Evolutionary conservation across 148 eudicot species (phyloP).

Genomic region (Rheum nobile): DNA sequence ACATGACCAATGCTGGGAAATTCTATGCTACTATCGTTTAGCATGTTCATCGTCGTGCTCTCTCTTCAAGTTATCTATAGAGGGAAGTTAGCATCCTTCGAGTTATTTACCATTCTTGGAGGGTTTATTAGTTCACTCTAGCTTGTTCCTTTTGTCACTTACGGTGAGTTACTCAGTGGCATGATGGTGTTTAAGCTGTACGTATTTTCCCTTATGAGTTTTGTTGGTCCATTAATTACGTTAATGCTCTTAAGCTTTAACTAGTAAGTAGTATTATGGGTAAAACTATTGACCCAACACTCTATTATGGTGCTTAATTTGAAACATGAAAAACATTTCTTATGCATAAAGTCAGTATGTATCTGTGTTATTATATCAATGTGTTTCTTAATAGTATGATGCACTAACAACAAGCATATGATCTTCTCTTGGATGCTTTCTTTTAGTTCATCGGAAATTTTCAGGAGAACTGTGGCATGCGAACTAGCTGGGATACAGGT

Average conservation of each 20-base stretch:
- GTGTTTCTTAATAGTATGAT: neutral
- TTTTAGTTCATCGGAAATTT: conserved; percentile 74
- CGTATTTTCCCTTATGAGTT: no score
- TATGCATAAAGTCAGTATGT: no score
- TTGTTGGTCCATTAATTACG: no score
- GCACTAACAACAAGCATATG: neutral
- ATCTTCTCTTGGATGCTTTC: neutral
- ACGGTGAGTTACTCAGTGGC: conserved; percentile 35
- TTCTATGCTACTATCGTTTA: conserved; percentile 63
- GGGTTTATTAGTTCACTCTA: conserved; percentile 76
- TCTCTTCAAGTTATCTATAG: conserved; percentile 74
- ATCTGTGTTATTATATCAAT: no score
- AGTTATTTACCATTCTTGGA: conserved; percentile 77
- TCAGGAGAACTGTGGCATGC: conserved; percentile 62
- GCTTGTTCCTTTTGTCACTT: conserved; percentile 47
- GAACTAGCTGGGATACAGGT: conserved; percentile 92
- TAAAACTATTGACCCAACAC: neutral
- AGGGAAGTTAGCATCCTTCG: conserved; percentile 71
- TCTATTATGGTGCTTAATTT: neutral
- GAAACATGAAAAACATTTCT: no score
- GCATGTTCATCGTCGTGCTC: conserved; percentile 49
- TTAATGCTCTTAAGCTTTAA: no score
- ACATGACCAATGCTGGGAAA: conserved; percentile 71
- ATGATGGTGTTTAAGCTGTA: neutral
- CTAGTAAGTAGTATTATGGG: no score